These are phyloP conservation scores for Diaporthe sp. DNA, from an alignment of 2,329 filamentous ascomycete genomes.

Conservation along the genomic window DNA sequence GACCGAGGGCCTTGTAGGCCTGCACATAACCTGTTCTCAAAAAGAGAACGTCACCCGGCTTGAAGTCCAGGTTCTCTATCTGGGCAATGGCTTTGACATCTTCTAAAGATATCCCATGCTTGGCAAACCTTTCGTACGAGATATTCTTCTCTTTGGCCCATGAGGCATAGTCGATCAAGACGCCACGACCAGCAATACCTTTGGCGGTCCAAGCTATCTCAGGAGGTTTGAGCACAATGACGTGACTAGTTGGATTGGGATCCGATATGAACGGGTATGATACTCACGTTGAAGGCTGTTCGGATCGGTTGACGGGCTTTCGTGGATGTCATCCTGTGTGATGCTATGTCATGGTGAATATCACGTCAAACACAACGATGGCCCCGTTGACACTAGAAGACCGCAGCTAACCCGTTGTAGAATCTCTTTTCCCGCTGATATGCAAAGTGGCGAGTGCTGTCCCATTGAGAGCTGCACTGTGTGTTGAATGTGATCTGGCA, in stretches of 20 bases:
- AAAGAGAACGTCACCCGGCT: not conserved
- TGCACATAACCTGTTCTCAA: slow-evolving; percentile 3
- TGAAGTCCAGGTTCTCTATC: not conserved
- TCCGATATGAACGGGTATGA: not conserved
- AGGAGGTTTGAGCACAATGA: not conserved
- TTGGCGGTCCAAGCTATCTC: not conserved
- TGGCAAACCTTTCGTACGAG: not conserved
- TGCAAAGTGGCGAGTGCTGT: not conserved
- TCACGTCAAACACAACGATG: not conserved
- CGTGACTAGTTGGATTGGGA: no score
- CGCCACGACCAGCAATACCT: slow-evolving; percentile 2
- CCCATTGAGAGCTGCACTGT: slow-evolving; percentile 10
- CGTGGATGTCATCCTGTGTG: slow-evolving; percentile 9
- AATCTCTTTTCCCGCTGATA: slow-evolving; percentile 6
- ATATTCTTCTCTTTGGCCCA: slow-evolving; percentile 6
- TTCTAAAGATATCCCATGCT: not conserved
- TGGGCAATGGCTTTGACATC: not conserved
- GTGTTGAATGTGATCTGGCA: slow-evolving; percentile 12
- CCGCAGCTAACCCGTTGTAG: slow-evolving; percentile 1
- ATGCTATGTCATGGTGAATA: not conserved
- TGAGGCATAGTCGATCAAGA: not conserved
- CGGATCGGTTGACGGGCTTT: not conserved
- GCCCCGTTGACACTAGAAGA: not conserved
- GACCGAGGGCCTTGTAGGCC: not conserved
- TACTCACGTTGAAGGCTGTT: slow-evolving; percentile 16